Evolutionary conservation across 371 early-diverging fungal genomes (phyloP), one percentile per base, ranked within the genome.

Genomic region (Mucor sp.): DNA sequence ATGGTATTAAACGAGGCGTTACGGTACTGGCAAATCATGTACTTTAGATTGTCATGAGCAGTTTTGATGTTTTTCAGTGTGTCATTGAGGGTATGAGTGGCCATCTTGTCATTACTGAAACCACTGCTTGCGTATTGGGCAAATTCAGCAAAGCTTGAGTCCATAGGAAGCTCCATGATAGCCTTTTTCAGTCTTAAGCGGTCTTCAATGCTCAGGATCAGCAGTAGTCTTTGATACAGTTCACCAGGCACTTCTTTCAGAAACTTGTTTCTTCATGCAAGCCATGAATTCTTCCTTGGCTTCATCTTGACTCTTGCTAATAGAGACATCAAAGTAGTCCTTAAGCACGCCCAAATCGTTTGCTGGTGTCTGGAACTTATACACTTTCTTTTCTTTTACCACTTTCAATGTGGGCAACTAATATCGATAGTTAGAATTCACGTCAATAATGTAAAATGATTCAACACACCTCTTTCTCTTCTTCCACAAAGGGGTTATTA

Each of bases 381-480:
- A 67, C 12, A 71, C 0, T 23, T 67, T 71, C 48, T 50, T 63
- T 47, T 67, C 67, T 71, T 71, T 71, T 6, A 64, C 60, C 39
- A 67, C 60, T 17, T 60, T 30, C 28, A 43, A 27, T 30, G 28
- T 41, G 4, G 43, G 58, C 21, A 15, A 58, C 58, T 58, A 32
- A 58, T 19, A 21, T 35, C 27, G 6, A n/a, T 35, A 6, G 27
- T 23, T 53, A 53, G 55, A 53, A n/a, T 39, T 53, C 33, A 53
- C 35, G 35, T 63, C 53, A 55, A 64, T 21, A 11, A 58, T 44
- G 57, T 28, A 44, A 57, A 64, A 57, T 28, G 57, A 27, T 41
- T 32, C 21, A 64, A 57, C n/a, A 27, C 28, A 30, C 23, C 43
- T 43, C 58, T 58, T 64, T 58, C 41, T 63, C 55, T 4, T 17